A percentile compares a stretch with the other conserved stretches of the same genome.
Conservation (phyloP, 495 filamentous ascomycete species). For the Penicillium taxi region DNA sequence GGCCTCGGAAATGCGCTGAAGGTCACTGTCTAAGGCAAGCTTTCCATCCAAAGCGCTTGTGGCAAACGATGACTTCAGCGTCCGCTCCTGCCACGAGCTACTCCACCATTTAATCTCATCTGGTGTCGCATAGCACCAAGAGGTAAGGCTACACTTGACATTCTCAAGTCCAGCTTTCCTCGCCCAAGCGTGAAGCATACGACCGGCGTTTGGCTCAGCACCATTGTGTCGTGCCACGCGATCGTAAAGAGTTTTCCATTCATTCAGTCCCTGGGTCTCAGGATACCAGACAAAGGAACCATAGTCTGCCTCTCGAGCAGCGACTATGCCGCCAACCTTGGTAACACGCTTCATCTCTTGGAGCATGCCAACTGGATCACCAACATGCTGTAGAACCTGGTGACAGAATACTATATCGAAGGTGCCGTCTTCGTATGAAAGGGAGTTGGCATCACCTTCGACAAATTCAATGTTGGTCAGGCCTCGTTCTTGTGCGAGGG, state of each 20-base stretch:
- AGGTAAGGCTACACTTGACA: conserved; percentile 30
- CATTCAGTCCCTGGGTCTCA: conserved; percentile 27
- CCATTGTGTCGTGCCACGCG: conserved; percentile 32
- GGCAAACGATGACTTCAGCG: conserved; percentile 31
- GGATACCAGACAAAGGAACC: conserved; percentile 40
- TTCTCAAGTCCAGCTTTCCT: conserved; percentile 39
- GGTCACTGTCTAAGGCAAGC: conserved; percentile 32
- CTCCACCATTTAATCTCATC: conserved; percentile 43
- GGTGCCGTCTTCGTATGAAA: conserved; percentile 35
- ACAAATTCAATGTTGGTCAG: conserved; percentile 40
- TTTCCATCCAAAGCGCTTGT: conserved; percentile 30
- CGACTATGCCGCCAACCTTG: conserved; percentile 47
- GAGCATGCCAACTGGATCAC: conserved; percentile 32
- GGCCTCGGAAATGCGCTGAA: conserved; percentile 31
- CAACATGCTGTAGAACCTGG: conserved; percentile 48
- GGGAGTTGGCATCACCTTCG: conserved; percentile 36
- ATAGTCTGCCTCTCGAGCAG: conserved; percentile 40
- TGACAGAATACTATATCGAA: conserved; percentile 53
- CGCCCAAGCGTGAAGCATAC: conserved; percentile 43
- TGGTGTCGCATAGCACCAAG: conserved; percentile 38
- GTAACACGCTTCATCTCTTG: conserved; percentile 43
- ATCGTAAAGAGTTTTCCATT: conserved; percentile 36
- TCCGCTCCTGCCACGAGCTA: conserved; percentile 37
- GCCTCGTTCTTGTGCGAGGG: conserved; percentile 25
- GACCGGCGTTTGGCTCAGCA: conserved; percentile 43